These are phyloP conservation scores for Cinnamomum chago DNA, from an alignment of 164 flowering plant species.

Conservation along the genomic window DNA sequence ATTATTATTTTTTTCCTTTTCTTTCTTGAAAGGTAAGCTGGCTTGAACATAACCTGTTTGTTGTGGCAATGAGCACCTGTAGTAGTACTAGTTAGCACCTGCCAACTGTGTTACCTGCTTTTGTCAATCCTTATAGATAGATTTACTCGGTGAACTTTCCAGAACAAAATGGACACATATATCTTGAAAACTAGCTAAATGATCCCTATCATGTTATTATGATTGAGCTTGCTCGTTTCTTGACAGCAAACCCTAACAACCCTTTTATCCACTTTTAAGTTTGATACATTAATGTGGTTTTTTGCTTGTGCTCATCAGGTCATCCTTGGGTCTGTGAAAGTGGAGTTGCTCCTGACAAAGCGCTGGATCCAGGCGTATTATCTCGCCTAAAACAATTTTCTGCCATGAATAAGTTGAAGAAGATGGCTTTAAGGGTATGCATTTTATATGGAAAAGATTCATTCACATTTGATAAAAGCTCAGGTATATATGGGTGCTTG, in stretches of 20 bases:
- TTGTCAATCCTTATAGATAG: not conserved
- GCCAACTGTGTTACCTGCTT: not conserved
- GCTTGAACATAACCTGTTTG: too few relatives aligned
- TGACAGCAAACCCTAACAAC: not conserved
- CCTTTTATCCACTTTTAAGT: not conserved
- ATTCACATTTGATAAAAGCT: not conserved
- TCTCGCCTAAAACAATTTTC: conserved; percentile 97
- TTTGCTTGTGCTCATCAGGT: conserved; percentile 35
- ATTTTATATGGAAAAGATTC: not conserved
- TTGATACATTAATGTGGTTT: not conserved
- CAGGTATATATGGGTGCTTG: too few relatives aligned
- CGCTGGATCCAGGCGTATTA: conserved; percentile 93
- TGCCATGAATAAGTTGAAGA: conserved; percentile 97
- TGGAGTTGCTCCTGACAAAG: conserved; percentile 97
- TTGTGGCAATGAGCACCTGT: too few relatives aligned
- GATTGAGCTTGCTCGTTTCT: not conserved
- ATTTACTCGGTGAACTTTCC: not conserved
- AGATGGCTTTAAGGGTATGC: conserved; percentile 97
- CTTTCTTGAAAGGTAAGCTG: too few relatives aligned
- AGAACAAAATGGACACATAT: not conserved
- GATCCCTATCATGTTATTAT: not conserved
- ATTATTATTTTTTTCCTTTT: too few relatives aligned
- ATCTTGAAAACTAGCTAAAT: not conserved
- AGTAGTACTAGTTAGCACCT: too few relatives aligned
- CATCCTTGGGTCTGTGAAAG: conserved; percentile 99